A percentile compares a stretch with the other conserved stretches of the same genome.
Conservation (phyloP, 2,329 filamentous ascomycete genomes). For the Mollisia scopiformis region DNA sequence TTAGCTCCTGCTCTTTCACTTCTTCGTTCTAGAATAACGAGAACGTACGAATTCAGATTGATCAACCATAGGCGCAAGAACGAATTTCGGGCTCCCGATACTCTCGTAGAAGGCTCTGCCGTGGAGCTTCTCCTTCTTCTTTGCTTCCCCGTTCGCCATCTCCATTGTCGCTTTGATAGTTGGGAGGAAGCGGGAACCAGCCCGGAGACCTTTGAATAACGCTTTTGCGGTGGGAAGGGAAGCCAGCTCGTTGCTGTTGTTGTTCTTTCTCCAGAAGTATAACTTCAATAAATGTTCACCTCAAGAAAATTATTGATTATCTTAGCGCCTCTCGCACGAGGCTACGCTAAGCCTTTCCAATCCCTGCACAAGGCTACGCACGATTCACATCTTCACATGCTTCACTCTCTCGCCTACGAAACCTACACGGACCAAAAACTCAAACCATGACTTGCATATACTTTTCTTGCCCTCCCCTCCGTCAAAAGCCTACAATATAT, state of each 20-base stretch:
- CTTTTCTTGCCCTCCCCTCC: too few relatives aligned
- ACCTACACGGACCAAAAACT: neutral
- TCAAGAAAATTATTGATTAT: slow-evolving; percentile 25
- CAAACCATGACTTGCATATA: too few relatives aligned
- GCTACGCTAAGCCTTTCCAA: slow-evolving; percentile 21
- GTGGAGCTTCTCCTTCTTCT: slow-evolving; percentile 71
- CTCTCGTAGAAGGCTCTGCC: slow-evolving; percentile 94
- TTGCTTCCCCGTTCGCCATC: too few relatives aligned
- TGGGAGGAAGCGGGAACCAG: slow-evolving; percentile 37
- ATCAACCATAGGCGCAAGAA: slow-evolving; percentile 97
- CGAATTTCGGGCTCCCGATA: slow-evolving; percentile 86
- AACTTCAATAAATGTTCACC: neutral
- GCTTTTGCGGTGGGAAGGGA: too few relatives aligned
- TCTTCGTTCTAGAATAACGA: too few relatives aligned
- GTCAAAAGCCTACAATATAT: too few relatives aligned
- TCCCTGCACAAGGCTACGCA: slow-evolving; percentile 19
- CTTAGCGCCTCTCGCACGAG: slow-evolving; percentile 26
- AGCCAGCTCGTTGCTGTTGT: too few relatives aligned
- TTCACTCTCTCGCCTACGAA: too few relatives aligned
- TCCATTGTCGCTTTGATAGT: slow-evolving; percentile 26
- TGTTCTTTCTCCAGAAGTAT: too few relatives aligned
- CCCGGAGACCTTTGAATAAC: too few relatives aligned
- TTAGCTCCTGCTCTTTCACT: too few relatives aligned
- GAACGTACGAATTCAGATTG: slow-evolving; percentile 94
- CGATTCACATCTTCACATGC: neutral